A percentile compares a stretch with the other conserved stretches of the same genome.
Evolutionary conservation across 352 stramenopile genomes (phyloP).

Genomic region (Lagenidium sp.): DNA sequence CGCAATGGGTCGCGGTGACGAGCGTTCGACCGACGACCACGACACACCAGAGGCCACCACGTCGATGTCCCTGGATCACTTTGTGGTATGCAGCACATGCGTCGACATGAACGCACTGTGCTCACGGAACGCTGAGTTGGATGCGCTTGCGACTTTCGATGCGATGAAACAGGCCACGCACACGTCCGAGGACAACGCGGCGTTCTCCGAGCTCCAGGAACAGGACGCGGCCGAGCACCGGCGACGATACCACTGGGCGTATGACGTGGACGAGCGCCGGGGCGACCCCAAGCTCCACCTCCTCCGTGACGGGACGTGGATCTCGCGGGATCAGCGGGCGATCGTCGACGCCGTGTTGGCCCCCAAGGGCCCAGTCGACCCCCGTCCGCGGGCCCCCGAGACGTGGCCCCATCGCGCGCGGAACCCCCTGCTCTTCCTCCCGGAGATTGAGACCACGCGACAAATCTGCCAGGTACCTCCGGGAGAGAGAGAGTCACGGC

Average conservation of each 20-base stretch:
- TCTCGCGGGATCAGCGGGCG: constrained; percentile 48
- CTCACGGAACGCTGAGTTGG: not conserved
- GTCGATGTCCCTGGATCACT: constrained; percentile 56
- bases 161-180: constrained; percentile 35
- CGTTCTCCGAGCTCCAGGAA: constrained; percentile 68
- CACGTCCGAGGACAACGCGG: constrained; percentile 80
- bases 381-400: constrained; percentile 51
- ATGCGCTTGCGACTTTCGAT: not conserved
- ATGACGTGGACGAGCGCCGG: constrained; percentile 33
- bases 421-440: constrained; percentile 71
- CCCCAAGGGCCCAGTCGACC: constrained; percentile 36
- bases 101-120: not conserved
- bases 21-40: too few species aligned
- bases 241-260: constrained; percentile 72
- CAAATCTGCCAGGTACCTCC: constrained; percentile 69
- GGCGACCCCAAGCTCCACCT: constrained; percentile 65
- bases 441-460: constrained; percentile 41
- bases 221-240: constrained; percentile 61
- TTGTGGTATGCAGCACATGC: constrained; percentile 29
- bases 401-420: constrained; percentile 68
- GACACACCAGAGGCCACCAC: too few species aligned
- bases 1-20: too few species aligned
- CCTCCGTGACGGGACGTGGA: constrained; percentile 60
- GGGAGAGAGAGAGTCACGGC: too few species aligned
- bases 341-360: constrained; percentile 39